These are phyloP conservation scores for Aspergillus sp. DNA, from an alignment of 2,329 filamentous ascomycete genomes.

Conservation along the genomic window DNA sequence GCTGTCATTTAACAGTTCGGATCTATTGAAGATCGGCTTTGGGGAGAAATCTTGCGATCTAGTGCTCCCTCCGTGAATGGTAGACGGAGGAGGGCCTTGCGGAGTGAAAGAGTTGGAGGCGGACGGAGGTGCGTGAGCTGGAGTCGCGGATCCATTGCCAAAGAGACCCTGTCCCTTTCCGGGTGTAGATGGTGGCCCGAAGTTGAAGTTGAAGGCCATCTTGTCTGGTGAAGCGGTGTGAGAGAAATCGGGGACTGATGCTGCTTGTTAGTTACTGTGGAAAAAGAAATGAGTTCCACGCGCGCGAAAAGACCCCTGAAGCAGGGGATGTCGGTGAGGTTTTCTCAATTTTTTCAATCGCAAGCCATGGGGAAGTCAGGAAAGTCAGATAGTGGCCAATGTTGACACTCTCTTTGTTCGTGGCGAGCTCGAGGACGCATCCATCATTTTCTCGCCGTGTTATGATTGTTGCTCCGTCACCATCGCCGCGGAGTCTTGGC, in stretches of 20 bases:
- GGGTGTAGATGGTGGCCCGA: conserved; percentile 45
- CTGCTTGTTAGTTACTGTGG: conserved; percentile 8
- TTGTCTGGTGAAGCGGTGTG: conserved; percentile 16
- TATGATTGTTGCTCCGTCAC: conserved; percentile 8
- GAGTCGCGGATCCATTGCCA: conserved; percentile 59
- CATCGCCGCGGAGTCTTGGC: conserved; percentile 24
- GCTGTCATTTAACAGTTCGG: conserved; percentile 42
- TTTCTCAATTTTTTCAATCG: not conserved
- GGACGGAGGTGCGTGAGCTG: conserved; percentile 60
- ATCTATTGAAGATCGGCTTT: conserved; percentile 44
- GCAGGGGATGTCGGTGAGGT: not conserved
- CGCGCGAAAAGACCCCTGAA: not conserved
- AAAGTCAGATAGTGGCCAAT: not conserved
- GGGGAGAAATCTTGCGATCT: conserved; percentile 40
- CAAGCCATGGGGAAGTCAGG: not conserved
- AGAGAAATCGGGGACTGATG: conserved; percentile 5
- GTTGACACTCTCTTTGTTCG: not conserved
- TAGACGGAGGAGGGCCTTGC: conserved; percentile 57
- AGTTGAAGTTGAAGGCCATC: conserved; percentile 43
- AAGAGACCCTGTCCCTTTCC: conserved; percentile 42
- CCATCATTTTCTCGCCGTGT: conserved; percentile 10
- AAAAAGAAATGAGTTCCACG: conserved; percentile 9
- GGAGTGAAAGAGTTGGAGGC: conserved; percentile 60
- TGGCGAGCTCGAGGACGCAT: conserved; percentile 7
- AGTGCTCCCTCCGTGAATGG: conserved; percentile 53